Evolutionary conservation across 2,329 filamentous ascomycete genomes (phyloP).

Genomic region (Fonsecaea pedrosoi): DNA sequence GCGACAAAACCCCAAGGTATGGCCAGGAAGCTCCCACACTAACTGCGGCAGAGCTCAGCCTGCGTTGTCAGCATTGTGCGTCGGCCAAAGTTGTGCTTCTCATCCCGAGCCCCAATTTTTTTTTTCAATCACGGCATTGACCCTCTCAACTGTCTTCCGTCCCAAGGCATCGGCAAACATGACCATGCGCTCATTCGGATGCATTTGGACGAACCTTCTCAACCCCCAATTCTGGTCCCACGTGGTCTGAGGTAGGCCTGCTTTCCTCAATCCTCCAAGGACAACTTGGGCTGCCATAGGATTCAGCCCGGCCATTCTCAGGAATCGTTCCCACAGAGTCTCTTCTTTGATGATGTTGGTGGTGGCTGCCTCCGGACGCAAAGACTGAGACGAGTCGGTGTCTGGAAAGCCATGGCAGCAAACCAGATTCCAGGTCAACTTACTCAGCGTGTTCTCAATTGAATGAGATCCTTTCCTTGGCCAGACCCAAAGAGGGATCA

Average conservation of each 20-base stretch:
- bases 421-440: slow-evolving; percentile 52
- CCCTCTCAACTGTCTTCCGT: slow-evolving; percentile 18
- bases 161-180: slow-evolving; percentile 33
- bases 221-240: slow-evolving; percentile 24
- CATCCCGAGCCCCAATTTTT: slow-evolving; percentile 2
- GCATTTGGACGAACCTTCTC: slow-evolving; percentile 30
- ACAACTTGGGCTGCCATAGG: slow-evolving; percentile 73
- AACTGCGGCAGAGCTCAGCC: neutral
- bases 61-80: slow-evolving; percentile 9
- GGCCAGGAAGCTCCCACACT: neutral
- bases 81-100: neutral
- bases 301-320: slow-evolving; percentile 72
- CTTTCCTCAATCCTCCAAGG: slow-evolving; percentile 47
- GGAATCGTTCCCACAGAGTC: slow-evolving; percentile 71
- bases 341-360: slow-evolving; percentile 67
- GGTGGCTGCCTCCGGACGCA: no score
- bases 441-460: slow-evolving; percentile 14
- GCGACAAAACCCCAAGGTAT: neutral
- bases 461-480: neutral
- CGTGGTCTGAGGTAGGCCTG: neutral
- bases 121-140: slow-evolving; percentile 25
- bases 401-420: slow-evolving; percentile 42
- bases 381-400: slow-evolving; percentile 1
- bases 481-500: slow-evolving; percentile 32
- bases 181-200: slow-evolving; percentile 19